These are phyloP conservation scores for Podospora bellae-mahoneyi DNA, from an alignment of 495 filamentous ascomycete genomes.

Conservation along the genomic window DNA sequence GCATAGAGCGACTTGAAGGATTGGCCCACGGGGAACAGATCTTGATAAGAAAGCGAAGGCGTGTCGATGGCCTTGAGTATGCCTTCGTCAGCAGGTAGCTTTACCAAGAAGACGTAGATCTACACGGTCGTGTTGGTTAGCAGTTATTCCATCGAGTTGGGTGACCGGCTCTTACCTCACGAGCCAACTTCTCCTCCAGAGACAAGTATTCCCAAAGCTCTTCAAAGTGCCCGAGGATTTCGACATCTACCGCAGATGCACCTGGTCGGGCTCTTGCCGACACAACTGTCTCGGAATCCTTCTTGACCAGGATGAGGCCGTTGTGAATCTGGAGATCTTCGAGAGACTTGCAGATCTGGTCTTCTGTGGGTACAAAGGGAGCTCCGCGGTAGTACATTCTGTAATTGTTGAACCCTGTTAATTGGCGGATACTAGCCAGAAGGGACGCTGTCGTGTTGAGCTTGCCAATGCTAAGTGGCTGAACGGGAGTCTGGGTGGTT, in stretches of 20 bases:
- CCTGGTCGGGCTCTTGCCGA: constrained; percentile 38
- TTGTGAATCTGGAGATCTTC: constrained; percentile 57
- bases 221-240: constrained; percentile 80
- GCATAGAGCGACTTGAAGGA: constrained; percentile 76
- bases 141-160: constrained; percentile 3
- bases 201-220: constrained; percentile 78
- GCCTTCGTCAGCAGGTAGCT: constrained; percentile 66
- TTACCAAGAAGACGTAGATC: constrained; percentile 71
- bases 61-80: constrained; percentile 58
- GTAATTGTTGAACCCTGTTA: constrained; percentile 70
- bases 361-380: constrained; percentile 46
- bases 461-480: constrained; percentile 58
- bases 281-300: constrained; percentile 36
- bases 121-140: constrained; percentile 35
- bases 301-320: constrained; percentile 59
- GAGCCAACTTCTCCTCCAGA: constrained; percentile 68
- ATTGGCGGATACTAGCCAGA: constrained; percentile 56
- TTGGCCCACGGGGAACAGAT: constrained; percentile 64
- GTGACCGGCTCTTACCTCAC: constrained; percentile 48
- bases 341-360: constrained; percentile 50
- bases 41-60: constrained; percentile 47
- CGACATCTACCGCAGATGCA: constrained; percentile 60
- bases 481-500: constrained; percentile 52
- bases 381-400: constrained; percentile 51
- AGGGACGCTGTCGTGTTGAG: constrained; percentile 68